Conservation (phyloP, 106 monocot genomes). For the Dendrobium officinale region DNA sequence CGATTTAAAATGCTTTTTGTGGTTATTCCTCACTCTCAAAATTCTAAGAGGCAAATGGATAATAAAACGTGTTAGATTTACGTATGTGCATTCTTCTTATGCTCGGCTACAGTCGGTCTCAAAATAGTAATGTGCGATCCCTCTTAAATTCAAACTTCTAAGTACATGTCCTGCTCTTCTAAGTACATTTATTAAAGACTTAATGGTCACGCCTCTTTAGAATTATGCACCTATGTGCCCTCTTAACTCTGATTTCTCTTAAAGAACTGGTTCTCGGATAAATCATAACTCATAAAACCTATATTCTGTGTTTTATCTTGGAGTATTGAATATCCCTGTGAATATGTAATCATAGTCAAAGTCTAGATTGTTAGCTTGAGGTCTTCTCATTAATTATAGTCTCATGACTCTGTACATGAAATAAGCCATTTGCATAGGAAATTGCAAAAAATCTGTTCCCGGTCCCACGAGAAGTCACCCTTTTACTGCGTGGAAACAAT, state of each 20-base stretch:
- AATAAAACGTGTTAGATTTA: neutral
- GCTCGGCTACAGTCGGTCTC: neutral
- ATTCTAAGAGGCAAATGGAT: neutral
- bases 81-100: neutral
- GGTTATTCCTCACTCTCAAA: neutral
- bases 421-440: neutral
- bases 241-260: neutral
- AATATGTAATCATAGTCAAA: neutral
- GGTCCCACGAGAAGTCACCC: neutral
- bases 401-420: neutral
- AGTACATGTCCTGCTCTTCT: neutral
- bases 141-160: neutral
- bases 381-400: neutral
- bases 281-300: neutral
- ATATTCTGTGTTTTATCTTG: neutral
- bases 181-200: neutral
- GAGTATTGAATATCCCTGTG: neutral
- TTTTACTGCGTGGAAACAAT: neutral
- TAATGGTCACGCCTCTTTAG: neutral
- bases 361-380: neutral
- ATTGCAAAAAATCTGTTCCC: neutral
- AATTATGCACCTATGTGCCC: neutral
- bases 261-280: neutral
- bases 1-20: neutral
- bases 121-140: neutral